These are phyloP conservation scores for Blastobotrys persicus DNA, from an alignment of 1,139 yeast species.

Conservation along the genomic window DNA sequence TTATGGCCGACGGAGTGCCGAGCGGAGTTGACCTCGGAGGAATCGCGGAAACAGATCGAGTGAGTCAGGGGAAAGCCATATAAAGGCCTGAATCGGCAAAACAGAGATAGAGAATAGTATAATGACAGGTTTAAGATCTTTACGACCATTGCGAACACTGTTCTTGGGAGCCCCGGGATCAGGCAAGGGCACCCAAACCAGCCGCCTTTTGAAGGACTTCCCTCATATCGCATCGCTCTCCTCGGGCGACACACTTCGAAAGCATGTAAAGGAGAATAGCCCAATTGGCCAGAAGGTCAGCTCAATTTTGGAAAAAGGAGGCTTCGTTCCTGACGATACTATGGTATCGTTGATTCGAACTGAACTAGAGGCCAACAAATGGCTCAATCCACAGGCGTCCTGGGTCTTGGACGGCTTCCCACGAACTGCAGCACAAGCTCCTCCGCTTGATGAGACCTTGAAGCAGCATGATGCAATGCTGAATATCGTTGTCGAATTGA, in stretches of 20 bases:
- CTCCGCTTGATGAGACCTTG: slow-evolving; percentile 51
- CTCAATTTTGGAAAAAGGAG: slow-evolving; percentile 57
- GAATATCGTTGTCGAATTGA: slow-evolving; percentile 76
- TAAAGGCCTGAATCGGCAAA: neutral
- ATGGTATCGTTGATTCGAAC: slow-evolving; percentile 59
- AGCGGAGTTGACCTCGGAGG: neutral
- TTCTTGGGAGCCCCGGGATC: slow-evolving; percentile 92
- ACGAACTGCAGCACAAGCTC: slow-evolving; percentile 71
- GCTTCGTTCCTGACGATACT: slow-evolving; percentile 66
- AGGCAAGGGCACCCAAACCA: slow-evolving; percentile 88
- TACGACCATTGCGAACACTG: slow-evolving; percentile 59
- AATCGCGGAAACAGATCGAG: neutral
- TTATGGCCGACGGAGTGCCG: neutral
- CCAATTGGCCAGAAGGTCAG: slow-evolving; percentile 59
- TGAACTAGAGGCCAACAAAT: slow-evolving; percentile 46
- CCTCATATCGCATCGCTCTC: slow-evolving; percentile 56
- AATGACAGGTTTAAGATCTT: neutral
- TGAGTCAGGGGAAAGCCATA: neutral
- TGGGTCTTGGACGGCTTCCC: slow-evolving; percentile 95
- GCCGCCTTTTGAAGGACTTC: slow-evolving; percentile 55
- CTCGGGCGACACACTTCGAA: slow-evolving; percentile 79
- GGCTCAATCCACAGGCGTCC: slow-evolving; percentile 48
- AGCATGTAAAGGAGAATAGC: slow-evolving; percentile 58
- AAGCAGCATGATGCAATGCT: slow-evolving; percentile 42
- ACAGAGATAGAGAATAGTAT: neutral